These are phyloP conservation scores for Yarrowia sp. DNA, from an alignment of 805 yeast genomes.

Conservation along the genomic window DNA sequence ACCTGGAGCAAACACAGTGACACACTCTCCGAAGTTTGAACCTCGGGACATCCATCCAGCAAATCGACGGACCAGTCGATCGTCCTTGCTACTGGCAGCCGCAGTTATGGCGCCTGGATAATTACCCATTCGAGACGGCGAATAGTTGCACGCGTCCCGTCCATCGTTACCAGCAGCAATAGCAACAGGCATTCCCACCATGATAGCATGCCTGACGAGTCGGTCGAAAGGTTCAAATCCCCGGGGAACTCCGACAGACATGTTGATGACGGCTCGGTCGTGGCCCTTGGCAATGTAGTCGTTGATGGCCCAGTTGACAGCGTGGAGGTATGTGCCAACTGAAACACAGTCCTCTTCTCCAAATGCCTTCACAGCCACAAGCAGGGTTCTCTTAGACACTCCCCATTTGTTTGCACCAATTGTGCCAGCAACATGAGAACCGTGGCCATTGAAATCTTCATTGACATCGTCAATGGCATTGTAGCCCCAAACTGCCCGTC, in stretches of 20 bases:
- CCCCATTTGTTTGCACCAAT: constrained; percentile 53
- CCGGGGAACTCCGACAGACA: constrained; percentile 42
- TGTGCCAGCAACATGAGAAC: constrained; percentile 61
- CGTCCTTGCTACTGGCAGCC: constrained; percentile 16
- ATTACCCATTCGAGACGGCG: constrained; percentile 7
- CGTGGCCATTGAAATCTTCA: constrained; percentile 55
- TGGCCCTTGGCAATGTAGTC: constrained; percentile 29
- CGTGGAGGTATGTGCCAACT: constrained; percentile 53
- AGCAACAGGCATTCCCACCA: constrained; percentile 36
- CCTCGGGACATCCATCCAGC: constrained; percentile 39
- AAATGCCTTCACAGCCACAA: constrained; percentile 56
- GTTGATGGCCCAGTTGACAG: constrained; percentile 51
- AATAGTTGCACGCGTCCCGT: constrained; percentile 14
- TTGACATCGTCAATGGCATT: constrained; percentile 44
- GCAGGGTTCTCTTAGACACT: constrained; percentile 48
- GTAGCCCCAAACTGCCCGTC: constrained; percentile 56
- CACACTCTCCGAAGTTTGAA: constrained; percentile 66
- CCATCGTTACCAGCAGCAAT: constrained; percentile 21
- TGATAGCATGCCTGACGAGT: constrained; percentile 4
- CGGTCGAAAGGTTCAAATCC: constrained; percentile 39
- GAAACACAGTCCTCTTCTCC: constrained; percentile 52
- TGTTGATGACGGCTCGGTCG: constrained; percentile 11
- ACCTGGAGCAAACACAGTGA: constrained; percentile 96
- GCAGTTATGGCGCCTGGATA: constrained; percentile 38
- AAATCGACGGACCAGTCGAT: not conserved